These are phyloP conservation scores for Fusarium sp. DNA, from an alignment of 2,329 filamentous ascomycete genomes.

Conservation along the genomic window DNA sequence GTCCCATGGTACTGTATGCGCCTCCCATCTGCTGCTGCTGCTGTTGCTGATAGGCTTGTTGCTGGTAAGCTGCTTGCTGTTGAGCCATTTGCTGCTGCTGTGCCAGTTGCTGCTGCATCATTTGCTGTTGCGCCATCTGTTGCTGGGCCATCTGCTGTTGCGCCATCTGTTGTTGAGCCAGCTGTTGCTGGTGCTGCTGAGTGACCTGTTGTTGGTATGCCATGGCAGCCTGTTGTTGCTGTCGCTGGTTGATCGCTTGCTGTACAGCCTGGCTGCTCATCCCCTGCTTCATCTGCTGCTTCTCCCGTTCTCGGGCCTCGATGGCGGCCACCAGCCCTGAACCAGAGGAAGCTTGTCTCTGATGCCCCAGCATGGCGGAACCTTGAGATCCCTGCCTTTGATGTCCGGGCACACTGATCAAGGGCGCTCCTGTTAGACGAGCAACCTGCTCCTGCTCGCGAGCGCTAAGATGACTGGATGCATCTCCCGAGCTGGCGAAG, in stretches of 20 bases:
- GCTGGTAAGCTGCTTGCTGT: slow-evolving; percentile 41
- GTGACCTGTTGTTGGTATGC: slow-evolving; percentile 37
- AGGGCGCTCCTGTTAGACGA: slow-evolving; percentile 79
- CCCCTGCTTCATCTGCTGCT: slow-evolving; percentile 74
- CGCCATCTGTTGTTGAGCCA: slow-evolving; percentile 42
- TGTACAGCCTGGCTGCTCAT: slow-evolving; percentile 56
- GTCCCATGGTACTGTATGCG: slow-evolving; percentile 40
- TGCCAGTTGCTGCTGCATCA: slow-evolving; percentile 61
- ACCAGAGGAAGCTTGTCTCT: slow-evolving; percentile 61
- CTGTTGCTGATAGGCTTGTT: slow-evolving; percentile 42
- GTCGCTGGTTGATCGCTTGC: slow-evolving; percentile 34
- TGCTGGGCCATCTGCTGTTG: slow-evolving; percentile 42
- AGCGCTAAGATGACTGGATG: slow-evolving; percentile 75
- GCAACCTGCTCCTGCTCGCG: slow-evolving; percentile 92
- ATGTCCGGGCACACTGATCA: slow-evolving; percentile 73
- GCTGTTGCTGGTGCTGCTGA: slow-evolving; percentile 32
- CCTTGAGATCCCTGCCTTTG: slow-evolving; percentile 62
- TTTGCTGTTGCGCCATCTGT: slow-evolving; percentile 41
- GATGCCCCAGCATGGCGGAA: slow-evolving; percentile 65
- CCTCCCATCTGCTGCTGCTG: slow-evolving; percentile 42
- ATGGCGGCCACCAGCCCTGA: slow-evolving; percentile 81
- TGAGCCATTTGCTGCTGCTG: slow-evolving; percentile 41
- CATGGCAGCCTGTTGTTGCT: slow-evolving; percentile 68
- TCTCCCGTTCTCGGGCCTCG: slow-evolving; percentile 82
- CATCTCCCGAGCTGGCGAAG: slow-evolving; percentile 54